Evolutionary conservation across 2,329 filamentous ascomycete species (phyloP), one percentile per base, ranked within the genome.

Genomic region (Proliferodiscus dingleyae): DNA sequence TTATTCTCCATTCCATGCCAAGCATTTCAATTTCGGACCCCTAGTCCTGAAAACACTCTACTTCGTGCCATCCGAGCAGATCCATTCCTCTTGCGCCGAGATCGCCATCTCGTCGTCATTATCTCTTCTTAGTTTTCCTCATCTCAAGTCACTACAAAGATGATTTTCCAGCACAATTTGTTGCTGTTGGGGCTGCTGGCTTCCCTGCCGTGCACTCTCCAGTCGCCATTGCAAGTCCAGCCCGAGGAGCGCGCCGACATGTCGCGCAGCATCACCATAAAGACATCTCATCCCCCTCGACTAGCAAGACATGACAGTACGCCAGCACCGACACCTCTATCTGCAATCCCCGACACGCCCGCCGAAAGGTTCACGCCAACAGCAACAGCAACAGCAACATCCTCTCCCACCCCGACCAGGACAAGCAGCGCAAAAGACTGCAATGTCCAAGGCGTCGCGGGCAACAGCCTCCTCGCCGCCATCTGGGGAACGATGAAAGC

Each of bases 401-500:
- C 45, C n/a, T 13, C 38, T 2, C 29, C 36, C 1, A 43, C 46
- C n/a, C 33, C 49, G n/a, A 51, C 49, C 5, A 51, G 49, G n/a
- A 39, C 42, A n/a, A n/a, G n/a, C 3, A 39, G 18, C 7, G 11
- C 51, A 36, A 46, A 43, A 24, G 37, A 39, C n/a, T 53, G 46
- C 26, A 36, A 53, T 23, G 36, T 47, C n/a, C 38, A 51, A 39
- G 48, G 46, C 21, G 42, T 29, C 10, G 39, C 51, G 16, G 49
- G 19, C 23, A 13, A 15, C 6, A 13, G 30, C 11, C 30, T 53
- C n/a, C n/a, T 24, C 16, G 39, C 38, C 5, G 37, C 42, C 21
- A 33, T 34, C 18, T 45, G 37, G 21, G 43, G 29, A 7, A 43
- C 23, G 3, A 23, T 13, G 16, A 41, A 29, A 24, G 46, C 48